These are phyloP conservation scores for Gastrolobium bilobum DNA, from an alignment of 306 rosid genomes.

Conservation along the genomic window DNA sequence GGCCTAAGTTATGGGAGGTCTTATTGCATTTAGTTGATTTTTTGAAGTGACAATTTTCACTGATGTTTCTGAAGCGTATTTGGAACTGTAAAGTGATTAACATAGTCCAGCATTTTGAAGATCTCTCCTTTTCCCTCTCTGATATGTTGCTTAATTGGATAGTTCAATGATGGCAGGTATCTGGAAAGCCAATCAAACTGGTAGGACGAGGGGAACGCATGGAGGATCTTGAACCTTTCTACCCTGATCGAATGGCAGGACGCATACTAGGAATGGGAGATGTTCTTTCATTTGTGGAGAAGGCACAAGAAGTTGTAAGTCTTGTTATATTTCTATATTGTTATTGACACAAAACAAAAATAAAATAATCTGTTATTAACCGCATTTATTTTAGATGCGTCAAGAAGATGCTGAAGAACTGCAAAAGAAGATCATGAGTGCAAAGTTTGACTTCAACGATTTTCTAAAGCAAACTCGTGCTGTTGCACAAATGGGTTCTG, in stretches of 20 bases:
- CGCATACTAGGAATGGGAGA: constrained; percentile 99
- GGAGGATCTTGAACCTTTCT: constrained; percentile 99
- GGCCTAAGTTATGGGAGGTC: constrained; percentile 23
- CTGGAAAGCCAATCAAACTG: constrained; percentile 98
- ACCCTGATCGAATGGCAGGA: constrained; percentile 99
- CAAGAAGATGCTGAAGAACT: constrained; percentile 98
- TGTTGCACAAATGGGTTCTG: constrained; percentile 96
- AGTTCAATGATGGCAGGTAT: constrained; percentile 69
- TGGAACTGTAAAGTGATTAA: constrained; percentile 38
- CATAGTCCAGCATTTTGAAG: neutral
- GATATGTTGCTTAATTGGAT: constrained; percentile 25
- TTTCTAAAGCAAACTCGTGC: constrained; percentile 96
- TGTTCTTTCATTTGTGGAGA: constrained; percentile 96
- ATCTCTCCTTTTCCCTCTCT: constrained; percentile 10
- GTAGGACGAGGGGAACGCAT: constrained; percentile 99
- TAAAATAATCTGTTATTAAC: constrained; percentile 31
- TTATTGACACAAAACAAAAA: constrained; percentile 22
- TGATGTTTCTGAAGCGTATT: constrained; percentile 11
- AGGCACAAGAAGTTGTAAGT: constrained; percentile 98
- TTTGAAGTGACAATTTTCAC: constrained; percentile 11
- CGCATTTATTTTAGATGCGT: constrained; percentile 66
- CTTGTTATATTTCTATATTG: constrained; percentile 29
- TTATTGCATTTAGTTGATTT: constrained; percentile 33
- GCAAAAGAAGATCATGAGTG: constrained; percentile 98
- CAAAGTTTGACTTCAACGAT: constrained; percentile 98